Evolutionary conservation across 805 yeast genomes (phyloP), one percentile per base, ranked within the genome.

Genomic region (Monosporozyma servazzii): DNA sequence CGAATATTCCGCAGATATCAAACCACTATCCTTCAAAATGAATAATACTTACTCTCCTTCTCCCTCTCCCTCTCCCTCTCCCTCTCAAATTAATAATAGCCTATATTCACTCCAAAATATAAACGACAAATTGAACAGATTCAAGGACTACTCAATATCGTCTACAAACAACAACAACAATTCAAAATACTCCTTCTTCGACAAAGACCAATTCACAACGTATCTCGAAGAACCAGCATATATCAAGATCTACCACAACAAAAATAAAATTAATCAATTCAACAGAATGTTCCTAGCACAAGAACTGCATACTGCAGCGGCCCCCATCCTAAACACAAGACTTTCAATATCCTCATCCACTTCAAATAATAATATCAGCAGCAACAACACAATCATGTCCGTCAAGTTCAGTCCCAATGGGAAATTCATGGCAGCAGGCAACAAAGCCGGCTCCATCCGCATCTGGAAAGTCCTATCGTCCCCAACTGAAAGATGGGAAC

Each of bases 401-500:
- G 71, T 85, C 71, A 77, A 80, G 58, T 90, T 90, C 67, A 81
- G 86, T 52, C 66, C 67, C 11, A 95, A 90, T 67, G 97, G 97
- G 10, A 82, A 80, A 65, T 88, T 75, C 63, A 67, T 90, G 59
- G 96, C 96, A 0, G 78, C 86, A 1, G 96, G 91, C 0, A 95
- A 96, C 18, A 80, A 86, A 58, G 89, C 86, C 61, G 76, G 84
- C 3, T 66, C 74, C 1, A 74, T 90, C 13, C 72, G 81, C 49
- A 71, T 89, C 3, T 89, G 95, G 93, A 82, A 86, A 64, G 95
- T 87, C 5, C 78, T 88, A 0, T 72, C 86, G 3, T 79, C 89
- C 0, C 84, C 88, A 0, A 69, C 81, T 53, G 90, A 86, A 57
- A 70, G 95, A 56, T 66, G 79, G 54, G 82, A 75, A 54, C 64